A percentile compares a stretch with the other conserved stretches of the same genome.
These are phyloP conservation scores for Pseudonectria buxi DNA, from an alignment of 2,329 filamentous ascomycete species.

Conservation along the genomic window DNA sequence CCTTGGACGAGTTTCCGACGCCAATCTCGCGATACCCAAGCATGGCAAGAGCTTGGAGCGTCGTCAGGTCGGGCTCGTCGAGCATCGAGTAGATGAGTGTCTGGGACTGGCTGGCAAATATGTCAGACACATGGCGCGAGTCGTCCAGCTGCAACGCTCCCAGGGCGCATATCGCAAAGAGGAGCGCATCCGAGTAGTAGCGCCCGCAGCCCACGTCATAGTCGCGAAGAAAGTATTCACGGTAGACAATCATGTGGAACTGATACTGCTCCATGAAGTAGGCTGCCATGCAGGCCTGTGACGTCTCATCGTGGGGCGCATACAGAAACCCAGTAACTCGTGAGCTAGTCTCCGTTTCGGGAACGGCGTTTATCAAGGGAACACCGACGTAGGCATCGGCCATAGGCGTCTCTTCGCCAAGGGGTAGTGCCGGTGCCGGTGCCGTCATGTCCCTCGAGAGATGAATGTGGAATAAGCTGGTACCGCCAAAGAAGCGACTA, in stretches of 20 bases:
- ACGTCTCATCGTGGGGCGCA: slow-evolving; percentile 38
- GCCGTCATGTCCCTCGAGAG: slow-evolving; percentile 22
- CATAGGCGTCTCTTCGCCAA: slow-evolving; percentile 7
- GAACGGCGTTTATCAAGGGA: slow-evolving; percentile 3
- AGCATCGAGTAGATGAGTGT: slow-evolving; percentile 37
- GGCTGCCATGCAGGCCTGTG: slow-evolving; percentile 37
- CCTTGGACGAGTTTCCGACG: slow-evolving; percentile 40
- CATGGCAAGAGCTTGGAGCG: slow-evolving; percentile 38
- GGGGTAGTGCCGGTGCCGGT: slow-evolving; percentile 12
- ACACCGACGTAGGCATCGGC: slow-evolving; percentile 10
- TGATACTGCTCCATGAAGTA: slow-evolving; percentile 44
- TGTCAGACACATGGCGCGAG: slow-evolving; percentile 31
- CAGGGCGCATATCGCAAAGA: slow-evolving; percentile 43
- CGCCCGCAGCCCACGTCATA: slow-evolving; percentile 39
- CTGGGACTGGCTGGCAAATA: slow-evolving; percentile 39
- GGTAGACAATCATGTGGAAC: slow-evolving; percentile 43
- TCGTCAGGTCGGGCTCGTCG: slow-evolving; percentile 40
- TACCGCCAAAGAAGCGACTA: slow-evolving; percentile 37
- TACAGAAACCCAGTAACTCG: slow-evolving; percentile 27
- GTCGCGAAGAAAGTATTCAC: slow-evolving; percentile 44
- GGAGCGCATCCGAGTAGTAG: slow-evolving; percentile 43
- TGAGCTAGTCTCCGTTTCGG: slow-evolving; percentile 8
- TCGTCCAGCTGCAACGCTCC: slow-evolving; percentile 41
- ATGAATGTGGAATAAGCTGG: slow-evolving; percentile 38
- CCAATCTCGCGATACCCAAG: slow-evolving; percentile 42